Evolutionary conservation across 345 rosid species (phyloP).

Genomic region (Jatropha curcas): DNA sequence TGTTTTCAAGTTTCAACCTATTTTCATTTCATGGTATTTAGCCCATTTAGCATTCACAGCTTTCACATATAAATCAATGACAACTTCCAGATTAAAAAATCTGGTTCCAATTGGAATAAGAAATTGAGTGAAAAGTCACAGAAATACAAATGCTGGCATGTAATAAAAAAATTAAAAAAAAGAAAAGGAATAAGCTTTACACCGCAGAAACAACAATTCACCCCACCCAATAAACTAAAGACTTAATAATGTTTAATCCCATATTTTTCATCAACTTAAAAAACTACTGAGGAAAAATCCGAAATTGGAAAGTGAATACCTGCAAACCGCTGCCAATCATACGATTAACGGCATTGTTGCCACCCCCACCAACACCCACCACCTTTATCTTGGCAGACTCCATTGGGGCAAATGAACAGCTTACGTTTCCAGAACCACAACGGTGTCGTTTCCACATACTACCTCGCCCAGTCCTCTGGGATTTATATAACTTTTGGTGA

Average conservation of each 20-base stretch:
- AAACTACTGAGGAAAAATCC: background rate
- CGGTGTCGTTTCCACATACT: slow-evolving; percentile 34
- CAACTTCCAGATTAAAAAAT: background rate
- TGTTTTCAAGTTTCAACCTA: background rate
- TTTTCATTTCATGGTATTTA: background rate
- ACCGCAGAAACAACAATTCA: background rate
- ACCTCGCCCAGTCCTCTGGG: slow-evolving; percentile 19
- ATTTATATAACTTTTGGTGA: slow-evolving; percentile 17
- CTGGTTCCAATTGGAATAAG: background rate
- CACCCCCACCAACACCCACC: slow-evolving; percentile 96
- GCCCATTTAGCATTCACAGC: background rate
- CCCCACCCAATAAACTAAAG: too few relatives aligned
- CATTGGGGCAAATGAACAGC: slow-evolving; percentile 67
- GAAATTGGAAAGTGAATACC: slow-evolving; percentile 33
- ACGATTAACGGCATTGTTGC: slow-evolving; percentile 98
- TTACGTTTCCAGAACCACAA: slow-evolving; percentile 26
- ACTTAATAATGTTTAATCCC: background rate
- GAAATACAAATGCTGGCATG: background rate
- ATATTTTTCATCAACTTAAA: background rate
- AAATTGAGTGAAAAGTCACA: background rate
- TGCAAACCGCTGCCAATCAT: slow-evolving; percentile 96
- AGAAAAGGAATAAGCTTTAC: background rate
- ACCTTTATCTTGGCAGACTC: slow-evolving; percentile 95
- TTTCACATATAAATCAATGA: background rate
- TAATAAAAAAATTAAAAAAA: background rate